Evolutionary conservation across 2,329 filamentous ascomycete species (phyloP).

Genomic region (Trichocomaceae sp.): DNA sequence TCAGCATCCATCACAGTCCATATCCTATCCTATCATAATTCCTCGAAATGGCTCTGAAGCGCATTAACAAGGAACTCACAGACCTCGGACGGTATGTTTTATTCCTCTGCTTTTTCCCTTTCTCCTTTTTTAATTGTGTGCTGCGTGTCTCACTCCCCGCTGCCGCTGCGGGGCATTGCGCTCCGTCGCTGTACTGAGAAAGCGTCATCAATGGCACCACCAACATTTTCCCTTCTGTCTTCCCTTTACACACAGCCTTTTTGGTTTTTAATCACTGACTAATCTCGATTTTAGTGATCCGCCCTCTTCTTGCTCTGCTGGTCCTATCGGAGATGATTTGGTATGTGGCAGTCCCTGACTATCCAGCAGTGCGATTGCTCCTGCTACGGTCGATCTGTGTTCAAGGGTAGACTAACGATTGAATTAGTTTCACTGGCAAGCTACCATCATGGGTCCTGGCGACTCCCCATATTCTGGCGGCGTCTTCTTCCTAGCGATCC

Average conservation of each 20-base stretch:
- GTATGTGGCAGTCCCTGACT: conserved; percentile 51
- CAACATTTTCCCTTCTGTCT: background rate
- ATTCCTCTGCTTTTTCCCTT: conserved; percentile 7
- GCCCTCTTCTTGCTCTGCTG: conserved; percentile 96
- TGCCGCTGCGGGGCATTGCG: conserved; percentile 19
- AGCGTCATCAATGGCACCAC: background rate
- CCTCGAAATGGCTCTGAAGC: conserved; percentile 45
- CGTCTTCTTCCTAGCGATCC: conserved; percentile 97
- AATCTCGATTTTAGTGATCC: conserved; percentile 63
- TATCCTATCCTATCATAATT: conserved; percentile 16
- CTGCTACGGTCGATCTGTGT: no score
- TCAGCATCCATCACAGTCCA: background rate
- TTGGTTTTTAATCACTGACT: conserved; percentile 10
- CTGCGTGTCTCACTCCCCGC: conserved; percentile 16
- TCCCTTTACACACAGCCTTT: no score
- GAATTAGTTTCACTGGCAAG: conserved; percentile 96
- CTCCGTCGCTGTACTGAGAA: no score
- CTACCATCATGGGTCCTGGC: conserved; percentile 98
- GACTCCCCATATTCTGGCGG: conserved; percentile 97
- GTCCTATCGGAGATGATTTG: conserved; percentile 93
- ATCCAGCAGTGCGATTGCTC: conserved; percentile 2
- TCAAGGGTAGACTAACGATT: background rate
- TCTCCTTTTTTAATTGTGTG: conserved; percentile 6
- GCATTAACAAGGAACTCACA: conserved; percentile 50
- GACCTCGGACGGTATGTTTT: conserved; percentile 45